Conservation (phyloP, 2,329 filamentous ascomycete species). For the Verticillium klebahnii region DNA sequence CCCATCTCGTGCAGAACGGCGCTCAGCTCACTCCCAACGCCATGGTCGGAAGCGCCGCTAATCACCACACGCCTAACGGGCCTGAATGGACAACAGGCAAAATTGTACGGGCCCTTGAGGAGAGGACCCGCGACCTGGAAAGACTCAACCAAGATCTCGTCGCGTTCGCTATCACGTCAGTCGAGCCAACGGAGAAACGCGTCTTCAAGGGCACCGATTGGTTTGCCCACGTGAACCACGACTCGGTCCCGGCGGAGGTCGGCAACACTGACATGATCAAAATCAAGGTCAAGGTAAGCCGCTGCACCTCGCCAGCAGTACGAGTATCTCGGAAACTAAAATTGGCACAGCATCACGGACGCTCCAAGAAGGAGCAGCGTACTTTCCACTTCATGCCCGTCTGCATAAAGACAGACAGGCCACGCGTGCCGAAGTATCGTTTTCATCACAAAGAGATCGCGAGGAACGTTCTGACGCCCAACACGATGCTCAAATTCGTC, state of each 20-base stretch:
- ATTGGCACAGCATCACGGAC: slow-evolving; percentile 34
- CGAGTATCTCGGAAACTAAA: slow-evolving; percentile 1
- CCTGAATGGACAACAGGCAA: slow-evolving; percentile 37
- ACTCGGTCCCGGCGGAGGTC: slow-evolving; percentile 20
- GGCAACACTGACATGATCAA: slow-evolving; percentile 37
- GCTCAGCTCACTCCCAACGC: slow-evolving; percentile 20
- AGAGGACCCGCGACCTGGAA: slow-evolving; percentile 38
- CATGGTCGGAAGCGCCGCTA: neutral
- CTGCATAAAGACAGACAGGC: slow-evolving; percentile 44
- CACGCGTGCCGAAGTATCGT: slow-evolving; percentile 52
- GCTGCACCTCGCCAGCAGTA: neutral
- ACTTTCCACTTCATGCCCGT: slow-evolving; percentile 35
- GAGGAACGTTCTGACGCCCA: slow-evolving; percentile 55
- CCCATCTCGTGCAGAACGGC: slow-evolving; percentile 1
- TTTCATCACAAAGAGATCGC: slow-evolving; percentile 57
- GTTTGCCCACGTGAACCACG: slow-evolving; percentile 39
- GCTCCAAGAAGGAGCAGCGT: slow-evolving; percentile 38
- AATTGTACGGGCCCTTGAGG: slow-evolving; percentile 34
- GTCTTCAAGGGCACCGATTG: slow-evolving; percentile 39
- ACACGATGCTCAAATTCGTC: slow-evolving; percentile 56
- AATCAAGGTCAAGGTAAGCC: slow-evolving; percentile 45
- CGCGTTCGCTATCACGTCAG: slow-evolving; percentile 39
- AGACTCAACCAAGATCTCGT: slow-evolving; percentile 40
- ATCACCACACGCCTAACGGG: slow-evolving; percentile 22
- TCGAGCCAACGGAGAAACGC: slow-evolving; percentile 33